Evolutionary conservation across 352 stramenopile species (phyloP).

Genomic region (Globisporangium heterothallicum): DNA sequence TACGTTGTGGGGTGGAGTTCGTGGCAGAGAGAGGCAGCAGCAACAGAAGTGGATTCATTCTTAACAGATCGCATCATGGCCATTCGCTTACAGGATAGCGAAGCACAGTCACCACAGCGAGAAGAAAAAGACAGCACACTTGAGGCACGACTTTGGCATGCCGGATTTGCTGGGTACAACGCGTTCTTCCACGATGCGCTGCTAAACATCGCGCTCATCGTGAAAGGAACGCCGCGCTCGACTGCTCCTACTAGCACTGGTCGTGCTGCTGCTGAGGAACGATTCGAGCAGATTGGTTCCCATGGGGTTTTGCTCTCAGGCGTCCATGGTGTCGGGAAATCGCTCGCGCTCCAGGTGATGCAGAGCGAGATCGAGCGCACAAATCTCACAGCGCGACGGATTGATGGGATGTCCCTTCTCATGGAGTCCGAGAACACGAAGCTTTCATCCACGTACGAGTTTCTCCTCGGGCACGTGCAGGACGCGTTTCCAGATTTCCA

Average conservation of each 20-base stretch:
- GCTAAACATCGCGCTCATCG: constrained; percentile 46
- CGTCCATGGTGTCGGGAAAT: constrained; percentile 66
- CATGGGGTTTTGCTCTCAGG: constrained; percentile 58
- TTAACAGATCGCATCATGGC: background rate
- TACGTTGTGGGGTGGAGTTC: constrained; percentile 6
- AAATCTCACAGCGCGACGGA: constrained; percentile 11
- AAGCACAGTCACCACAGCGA: constrained; percentile 5
- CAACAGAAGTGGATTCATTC: background rate
- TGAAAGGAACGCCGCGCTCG: constrained; percentile 22
- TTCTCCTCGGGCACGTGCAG: constrained; percentile 37
- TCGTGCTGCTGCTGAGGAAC: too few species aligned
- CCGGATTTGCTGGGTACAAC: constrained; percentile 51
- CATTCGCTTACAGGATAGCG: constrained; percentile 17
- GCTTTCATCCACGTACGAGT: constrained; percentile 49
- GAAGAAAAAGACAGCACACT: constrained; percentile 14
- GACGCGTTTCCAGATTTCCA: constrained; percentile 23
- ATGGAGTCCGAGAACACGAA: constrained; percentile 47
- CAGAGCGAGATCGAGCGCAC: constrained; percentile 19
- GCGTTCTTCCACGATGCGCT: constrained; percentile 43
- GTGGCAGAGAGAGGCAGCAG: background rate
- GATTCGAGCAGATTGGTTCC: constrained; percentile 27
- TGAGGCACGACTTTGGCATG: constrained; percentile 18
- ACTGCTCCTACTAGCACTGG: too few species aligned
- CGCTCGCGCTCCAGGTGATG: constrained; percentile 31
- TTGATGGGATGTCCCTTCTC: constrained; percentile 48